A percentile compares a stretch with the other conserved stretches of the same genome.
These are phyloP conservation scores for Ceratobasidium sp. DNA, from an alignment of 1,284 basidiomycete species.

Conservation along the genomic window DNA sequence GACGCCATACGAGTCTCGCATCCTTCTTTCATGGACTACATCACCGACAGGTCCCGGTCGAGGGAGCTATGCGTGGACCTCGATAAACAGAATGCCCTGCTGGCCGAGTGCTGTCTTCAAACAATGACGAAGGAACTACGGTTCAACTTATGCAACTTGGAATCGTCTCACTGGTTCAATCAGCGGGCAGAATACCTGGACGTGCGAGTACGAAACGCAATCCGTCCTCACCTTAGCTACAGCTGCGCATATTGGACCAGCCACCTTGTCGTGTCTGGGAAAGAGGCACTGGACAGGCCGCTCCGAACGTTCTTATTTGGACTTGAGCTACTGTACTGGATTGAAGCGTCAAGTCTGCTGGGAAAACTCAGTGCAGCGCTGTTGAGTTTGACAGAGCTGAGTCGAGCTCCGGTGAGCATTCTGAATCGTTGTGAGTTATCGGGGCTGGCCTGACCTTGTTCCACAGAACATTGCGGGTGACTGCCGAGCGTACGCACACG, in stretches of 20 bases:
- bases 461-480: background rate
- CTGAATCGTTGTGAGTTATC: too few species aligned
- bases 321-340: conserved; percentile 32
- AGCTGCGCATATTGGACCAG: conserved; percentile 24
- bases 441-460: too few species aligned
- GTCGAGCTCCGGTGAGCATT: background rate
- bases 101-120: conserved; percentile 26
- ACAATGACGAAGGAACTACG: conserved; percentile 1
- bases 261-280: background rate
- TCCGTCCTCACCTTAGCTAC: conserved; percentile 19
- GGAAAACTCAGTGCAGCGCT: background rate
- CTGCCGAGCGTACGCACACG: conserved; percentile 1
- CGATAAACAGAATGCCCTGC: conserved; percentile 3
- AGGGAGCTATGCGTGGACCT: conserved; percentile 14
- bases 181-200: background rate
- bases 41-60: conserved; percentile 25
- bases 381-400: background rate
- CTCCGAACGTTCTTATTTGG: background rate
- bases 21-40: too few species aligned
- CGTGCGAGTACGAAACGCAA: background rate
- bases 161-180: conserved; percentile 8
- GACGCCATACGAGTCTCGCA: conserved; percentile 35
- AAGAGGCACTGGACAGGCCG: background rate
- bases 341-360: conserved; percentile 37
- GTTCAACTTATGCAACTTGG: conserved; percentile 24